A percentile compares a stretch with the other conserved stretches of the same genome.
Evolutionary conservation across 352 stramenopile genomes (phyloP).

Genomic region (Pythium vanterpoolii): DNA sequence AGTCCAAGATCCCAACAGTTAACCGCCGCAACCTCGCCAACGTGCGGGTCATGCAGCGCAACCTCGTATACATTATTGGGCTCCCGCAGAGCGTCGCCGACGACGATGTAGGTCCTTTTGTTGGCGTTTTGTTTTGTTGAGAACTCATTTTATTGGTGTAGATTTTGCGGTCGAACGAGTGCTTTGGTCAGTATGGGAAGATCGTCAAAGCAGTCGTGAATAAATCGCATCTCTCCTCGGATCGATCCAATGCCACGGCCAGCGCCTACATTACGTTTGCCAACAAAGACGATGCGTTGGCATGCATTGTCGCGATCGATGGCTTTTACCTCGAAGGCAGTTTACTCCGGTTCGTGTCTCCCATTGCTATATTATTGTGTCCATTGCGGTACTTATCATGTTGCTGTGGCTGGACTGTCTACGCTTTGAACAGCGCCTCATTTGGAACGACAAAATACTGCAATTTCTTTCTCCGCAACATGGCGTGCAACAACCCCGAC

Average conservation of each 20-base stretch:
- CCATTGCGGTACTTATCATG: no score
- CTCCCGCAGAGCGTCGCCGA: constrained; percentile 82
- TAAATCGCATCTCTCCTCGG: constrained; percentile 68
- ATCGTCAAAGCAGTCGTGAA: constrained; percentile 94
- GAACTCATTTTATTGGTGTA: constrained; percentile 22
- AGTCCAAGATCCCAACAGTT: constrained; percentile 34
- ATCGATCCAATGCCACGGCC: constrained; percentile 69
- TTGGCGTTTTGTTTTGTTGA: background rate
- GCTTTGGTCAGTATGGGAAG: constrained; percentile 89
- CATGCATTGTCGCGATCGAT: constrained; percentile 91
- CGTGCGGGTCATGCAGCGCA: constrained; percentile 92
- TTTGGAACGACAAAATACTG: constrained; percentile 97
- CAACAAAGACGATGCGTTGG: constrained; percentile 87
- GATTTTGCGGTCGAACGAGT: constrained; percentile 72
- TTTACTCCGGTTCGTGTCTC: constrained; percentile 48
- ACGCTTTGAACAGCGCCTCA: constrained; percentile 54
- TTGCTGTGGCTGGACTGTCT: background rate
- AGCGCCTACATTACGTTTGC: constrained; percentile 94
- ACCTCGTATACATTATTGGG: constrained; percentile 94
- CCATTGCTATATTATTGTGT: no score
- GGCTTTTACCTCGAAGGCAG: constrained; percentile 85
- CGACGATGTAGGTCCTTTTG: constrained; percentile 47
- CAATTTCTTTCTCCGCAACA: constrained; percentile 91
- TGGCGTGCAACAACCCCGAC: constrained; percentile 92
- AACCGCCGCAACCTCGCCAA: constrained; percentile 87